Base-by-base conservation (phyloP, 345 rosid species). In the thale cress (Arabidopsis thaliana) region DNA sequence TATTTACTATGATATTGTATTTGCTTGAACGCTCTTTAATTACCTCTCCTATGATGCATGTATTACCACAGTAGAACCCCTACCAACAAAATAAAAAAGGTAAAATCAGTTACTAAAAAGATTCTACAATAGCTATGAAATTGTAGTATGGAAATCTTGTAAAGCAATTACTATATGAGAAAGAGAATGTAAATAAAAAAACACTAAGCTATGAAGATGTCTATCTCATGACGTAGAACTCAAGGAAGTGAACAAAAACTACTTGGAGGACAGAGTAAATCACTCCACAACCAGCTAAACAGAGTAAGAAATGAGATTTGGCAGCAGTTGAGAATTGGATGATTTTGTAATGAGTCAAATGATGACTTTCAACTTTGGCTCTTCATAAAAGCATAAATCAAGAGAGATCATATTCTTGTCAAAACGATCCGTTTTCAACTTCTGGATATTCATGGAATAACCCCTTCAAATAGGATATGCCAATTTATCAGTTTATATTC, bases 51-150 rank as follows among this genome's bases (percentile, higher is more conserved):
- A 87, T 82, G 66, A 84, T 52, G 60, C 84, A 92, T 14, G 84
- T 79, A 37, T 89, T 82, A 1, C 97, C 96, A 40, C 97, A 89
- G 38, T 88, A 87, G 71, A 88, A 89, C 88, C 8, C 97, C 89
- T 89, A 83, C 28, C 46, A 45, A 65, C 14, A 3, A 12, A 24
- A 6, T 4, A 2, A 49, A 40, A 24, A 48, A 52, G 6, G 23
- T n/a, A 60, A 46, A 57, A 38, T 71, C 12, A 30, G 22, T 56
- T 9, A 46, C 4, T 38, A 4, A 41, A 46, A 57, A 24, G 23
- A 41, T 58, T 16, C 30, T 38, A 25, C 0, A 33, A 24, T 42
- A 38, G n/a, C 57, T 11, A 25, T 68, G 41, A n/a, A 45, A 65
- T 12, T 24, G 49, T 33, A 16, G 20, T 16, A 16, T 16, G 20